Percentiles rank a stretch among this genome's conserved stretches.
These are phyloP conservation scores for Leishmania lainsoni DNA, from an alignment of 208 protist genomes.

Conservation along the genomic window DNA sequence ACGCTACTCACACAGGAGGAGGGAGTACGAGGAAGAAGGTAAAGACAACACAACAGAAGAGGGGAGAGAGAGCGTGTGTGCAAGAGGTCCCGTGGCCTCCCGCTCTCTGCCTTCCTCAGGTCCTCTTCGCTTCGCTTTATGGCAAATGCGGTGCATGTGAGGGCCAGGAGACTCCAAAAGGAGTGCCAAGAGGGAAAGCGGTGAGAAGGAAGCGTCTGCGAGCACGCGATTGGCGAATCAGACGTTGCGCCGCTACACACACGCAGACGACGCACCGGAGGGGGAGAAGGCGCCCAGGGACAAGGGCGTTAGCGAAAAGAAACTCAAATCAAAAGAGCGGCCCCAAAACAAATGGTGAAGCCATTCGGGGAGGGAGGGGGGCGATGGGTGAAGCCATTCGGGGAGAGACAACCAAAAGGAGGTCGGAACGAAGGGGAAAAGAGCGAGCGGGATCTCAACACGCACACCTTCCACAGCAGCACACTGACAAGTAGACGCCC, in stretches of 20 bases:
- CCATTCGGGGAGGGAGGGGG: too few species aligned
- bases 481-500: too few species aligned
- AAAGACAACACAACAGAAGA: not conserved
- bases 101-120: not conserved
- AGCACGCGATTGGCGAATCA: not conserved
- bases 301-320: not conserved
- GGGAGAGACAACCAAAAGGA: too few species aligned
- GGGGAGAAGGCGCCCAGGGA: not conserved
- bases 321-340: not conserved
- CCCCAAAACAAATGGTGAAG: not conserved
- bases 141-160: not conserved
- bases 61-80: not conserved
- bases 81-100: not conserved
- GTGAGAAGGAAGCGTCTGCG: not conserved
- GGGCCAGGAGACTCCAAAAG: not conserved
- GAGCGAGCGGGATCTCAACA: too few species aligned
- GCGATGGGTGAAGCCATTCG: not conserved
- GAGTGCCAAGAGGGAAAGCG: not conserved
- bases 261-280: not conserved
- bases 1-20: not conserved
- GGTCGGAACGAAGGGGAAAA: too few species aligned
- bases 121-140: not conserved
- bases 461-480: too few species aligned
- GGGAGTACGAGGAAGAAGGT: not conserved
- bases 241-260: not conserved